Percentiles rank a stretch among this genome's conserved stretches.
These are phyloP conservation scores for Verticillium nubilum DNA, from an alignment of 2,329 filamentous ascomycete genomes.

Conservation along the genomic window DNA sequence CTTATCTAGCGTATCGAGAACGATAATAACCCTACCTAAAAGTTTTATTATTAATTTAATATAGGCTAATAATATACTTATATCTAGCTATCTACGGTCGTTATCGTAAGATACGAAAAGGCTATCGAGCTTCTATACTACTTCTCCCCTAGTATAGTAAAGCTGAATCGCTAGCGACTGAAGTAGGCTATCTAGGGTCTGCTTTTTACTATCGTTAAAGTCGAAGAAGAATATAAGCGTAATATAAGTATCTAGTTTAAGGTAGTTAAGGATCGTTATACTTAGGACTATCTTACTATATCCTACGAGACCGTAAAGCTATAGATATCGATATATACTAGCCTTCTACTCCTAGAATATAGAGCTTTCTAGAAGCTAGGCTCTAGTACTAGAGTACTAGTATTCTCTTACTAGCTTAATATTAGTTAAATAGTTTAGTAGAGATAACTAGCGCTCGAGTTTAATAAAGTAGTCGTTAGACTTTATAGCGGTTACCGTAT, in stretches of 20 bases:
- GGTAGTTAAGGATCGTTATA: conserved; percentile 1
- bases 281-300: conserved; percentile 15
- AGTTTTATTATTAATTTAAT: conserved; percentile 15
- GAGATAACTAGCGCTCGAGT: conserved; percentile 10
- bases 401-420: conserved; percentile 4
- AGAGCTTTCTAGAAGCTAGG: conserved; percentile 8
- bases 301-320: conserved; percentile 13
- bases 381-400: conserved; percentile 7
- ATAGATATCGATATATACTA: conserved; percentile 11
- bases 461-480: background rate
- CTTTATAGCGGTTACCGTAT: background rate
- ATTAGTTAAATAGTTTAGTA: conserved; percentile 9
- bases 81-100: conserved; percentile 17
- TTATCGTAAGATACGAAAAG: conserved; percentile 3
- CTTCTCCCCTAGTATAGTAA: conserved; percentile 7
- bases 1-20: conserved; percentile 18
- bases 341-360: conserved; percentile 9
- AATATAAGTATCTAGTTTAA: conserved; percentile 3
- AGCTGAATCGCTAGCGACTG: conserved; percentile 14
- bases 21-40: conserved; percentile 1
- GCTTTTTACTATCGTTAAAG: conserved; percentile 14
- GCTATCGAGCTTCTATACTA: background rate
- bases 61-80: conserved; percentile 15
- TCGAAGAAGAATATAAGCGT: conserved; percentile 15
- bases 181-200: conserved; percentile 8